Percentiles rank a stretch among this genome's conserved stretches.
Evolutionary conservation across 768 basidiomycete genomes (phyloP).

Genomic region (Cyathus striatus): DNA sequence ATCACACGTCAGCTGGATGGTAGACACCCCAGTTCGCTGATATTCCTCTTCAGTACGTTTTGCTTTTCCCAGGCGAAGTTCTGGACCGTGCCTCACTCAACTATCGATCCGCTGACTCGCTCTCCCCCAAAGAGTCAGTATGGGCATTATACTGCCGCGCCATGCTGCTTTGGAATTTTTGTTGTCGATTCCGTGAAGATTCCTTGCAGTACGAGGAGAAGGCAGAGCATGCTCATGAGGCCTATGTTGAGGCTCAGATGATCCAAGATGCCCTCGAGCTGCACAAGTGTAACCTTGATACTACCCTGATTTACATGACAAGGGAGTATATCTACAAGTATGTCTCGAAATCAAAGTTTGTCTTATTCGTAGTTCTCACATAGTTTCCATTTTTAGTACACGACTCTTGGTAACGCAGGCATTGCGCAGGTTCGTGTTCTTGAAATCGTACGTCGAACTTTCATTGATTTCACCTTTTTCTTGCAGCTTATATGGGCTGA

Average conservation of each 20-base stretch:
- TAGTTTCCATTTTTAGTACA: conserved; percentile 33
- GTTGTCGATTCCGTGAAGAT: conserved; percentile 44
- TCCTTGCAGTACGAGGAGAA: conserved; percentile 43
- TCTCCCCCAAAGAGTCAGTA: conserved; percentile 69
- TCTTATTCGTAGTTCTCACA: neutral
- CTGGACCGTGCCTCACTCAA: conserved; percentile 41
- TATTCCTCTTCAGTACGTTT: conserved; percentile 38
- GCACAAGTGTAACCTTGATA: conserved; percentile 70
- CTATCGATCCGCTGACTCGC: conserved; percentile 33
- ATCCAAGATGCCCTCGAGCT: conserved; percentile 64
- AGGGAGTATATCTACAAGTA: conserved; percentile 75
- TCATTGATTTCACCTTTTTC: neutral
- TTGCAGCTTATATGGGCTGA: conserved; percentile 43
- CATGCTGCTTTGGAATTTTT: conserved; percentile 79
- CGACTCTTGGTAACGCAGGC: conserved; percentile 61
- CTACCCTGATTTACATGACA: conserved; percentile 57
- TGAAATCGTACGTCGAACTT: conserved; percentile 9
- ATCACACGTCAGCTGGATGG: no score
- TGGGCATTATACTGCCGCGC: conserved; percentile 82
- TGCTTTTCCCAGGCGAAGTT: conserved; percentile 75
- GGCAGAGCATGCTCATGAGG: conserved; percentile 53
- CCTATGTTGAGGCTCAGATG: conserved; percentile 60
- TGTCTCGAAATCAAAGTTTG: conserved; percentile 19
- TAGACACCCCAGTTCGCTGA: no score
- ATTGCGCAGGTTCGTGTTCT: conserved; percentile 52